Conservation (phyloP, 495 filamentous ascomycete genomes). For the Amniculicola lignicola region DNA sequence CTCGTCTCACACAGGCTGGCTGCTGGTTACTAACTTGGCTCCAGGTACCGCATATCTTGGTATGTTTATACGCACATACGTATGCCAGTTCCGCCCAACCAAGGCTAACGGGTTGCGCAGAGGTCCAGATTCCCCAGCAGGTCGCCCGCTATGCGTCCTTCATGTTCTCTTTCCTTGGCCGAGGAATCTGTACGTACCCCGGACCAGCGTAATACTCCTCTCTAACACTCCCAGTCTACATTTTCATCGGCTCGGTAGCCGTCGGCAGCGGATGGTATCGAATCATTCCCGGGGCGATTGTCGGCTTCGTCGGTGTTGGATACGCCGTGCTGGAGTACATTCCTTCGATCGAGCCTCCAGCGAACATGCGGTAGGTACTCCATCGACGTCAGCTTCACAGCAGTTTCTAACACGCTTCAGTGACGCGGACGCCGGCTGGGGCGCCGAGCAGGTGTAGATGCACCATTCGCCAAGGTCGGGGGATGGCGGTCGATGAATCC, state of each 20-base stretch:
- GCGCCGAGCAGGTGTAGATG: slow-evolving; percentile 78
- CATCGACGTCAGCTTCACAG: not conserved
- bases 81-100: not conserved
- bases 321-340: slow-evolving; percentile 80
- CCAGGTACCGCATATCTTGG: slow-evolving; percentile 60
- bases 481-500: slow-evolving; percentile 27
- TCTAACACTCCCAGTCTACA: slow-evolving; percentile 67
- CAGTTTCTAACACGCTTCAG: slow-evolving; percentile 22
- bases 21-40: slow-evolving; percentile 3
- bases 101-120: slow-evolving; percentile 39
- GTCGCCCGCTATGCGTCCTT: slow-evolving; percentile 91
- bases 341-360: slow-evolving; percentile 92
- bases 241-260: slow-evolving; percentile 86
- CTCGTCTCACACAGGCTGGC: slow-evolving; percentile 1
- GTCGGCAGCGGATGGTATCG: slow-evolving; percentile 55
- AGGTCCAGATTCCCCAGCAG: slow-evolving; percentile 94
- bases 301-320: slow-evolving; percentile 41
- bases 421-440: slow-evolving; percentile 84
- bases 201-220: not conserved
- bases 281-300: slow-evolving; percentile 37
- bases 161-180: slow-evolving; percentile 94
- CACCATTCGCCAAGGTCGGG: not conserved
- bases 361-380: slow-evolving; percentile 74
- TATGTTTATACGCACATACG: slow-evolving; percentile 26
- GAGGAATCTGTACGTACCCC: slow-evolving; percentile 71